These are phyloP conservation scores for Trichoderma sp. DNA, from an alignment of 2,329 filamentous ascomycete genomes.

Conservation along the genomic window DNA sequence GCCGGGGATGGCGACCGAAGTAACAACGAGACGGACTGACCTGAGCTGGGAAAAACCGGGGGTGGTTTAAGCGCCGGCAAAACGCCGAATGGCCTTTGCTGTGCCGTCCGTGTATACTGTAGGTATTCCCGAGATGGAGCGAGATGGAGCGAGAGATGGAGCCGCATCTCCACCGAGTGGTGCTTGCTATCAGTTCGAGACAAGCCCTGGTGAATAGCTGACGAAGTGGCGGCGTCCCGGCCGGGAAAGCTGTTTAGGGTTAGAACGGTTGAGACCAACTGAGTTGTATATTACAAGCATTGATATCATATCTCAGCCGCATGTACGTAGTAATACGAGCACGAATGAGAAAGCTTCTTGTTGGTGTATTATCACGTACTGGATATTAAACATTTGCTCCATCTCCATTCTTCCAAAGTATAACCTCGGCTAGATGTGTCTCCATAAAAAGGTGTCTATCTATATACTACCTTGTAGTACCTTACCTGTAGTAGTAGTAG, in stretches of 20 bases:
- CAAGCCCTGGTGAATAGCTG: neutral
- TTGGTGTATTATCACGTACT: neutral
- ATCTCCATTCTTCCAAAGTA: neutral
- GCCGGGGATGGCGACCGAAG: conserved; percentile 24
- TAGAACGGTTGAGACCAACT: neutral
- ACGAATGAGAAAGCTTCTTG: neutral
- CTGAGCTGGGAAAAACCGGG: conserved; percentile 12
- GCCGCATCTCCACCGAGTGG: conserved; percentile 9
- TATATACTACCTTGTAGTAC: too few species aligned
- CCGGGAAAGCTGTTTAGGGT: conserved; percentile 4
- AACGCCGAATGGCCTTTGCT: conserved; percentile 28
- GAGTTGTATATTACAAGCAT: neutral
- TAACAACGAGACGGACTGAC: conserved; percentile 22
- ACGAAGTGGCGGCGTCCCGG: conserved; percentile 10
- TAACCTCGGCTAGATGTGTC: neutral
- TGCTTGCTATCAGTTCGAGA: conserved; percentile 1
- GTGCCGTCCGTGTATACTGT: neutral
- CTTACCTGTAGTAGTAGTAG: neutral
- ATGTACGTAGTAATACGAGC: neutral
- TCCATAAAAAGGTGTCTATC: neutral
- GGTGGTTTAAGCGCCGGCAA: conserved; percentile 30
- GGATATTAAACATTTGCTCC: neutral
- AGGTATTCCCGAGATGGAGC: neutral
- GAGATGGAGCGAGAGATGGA: neutral
- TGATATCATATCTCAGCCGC: neutral